Evolutionary conservation across 1,284 basidiomycete species (phyloP), one percentile per base, ranked within the genome.

Genomic region (Testicularia cyperi): DNA sequence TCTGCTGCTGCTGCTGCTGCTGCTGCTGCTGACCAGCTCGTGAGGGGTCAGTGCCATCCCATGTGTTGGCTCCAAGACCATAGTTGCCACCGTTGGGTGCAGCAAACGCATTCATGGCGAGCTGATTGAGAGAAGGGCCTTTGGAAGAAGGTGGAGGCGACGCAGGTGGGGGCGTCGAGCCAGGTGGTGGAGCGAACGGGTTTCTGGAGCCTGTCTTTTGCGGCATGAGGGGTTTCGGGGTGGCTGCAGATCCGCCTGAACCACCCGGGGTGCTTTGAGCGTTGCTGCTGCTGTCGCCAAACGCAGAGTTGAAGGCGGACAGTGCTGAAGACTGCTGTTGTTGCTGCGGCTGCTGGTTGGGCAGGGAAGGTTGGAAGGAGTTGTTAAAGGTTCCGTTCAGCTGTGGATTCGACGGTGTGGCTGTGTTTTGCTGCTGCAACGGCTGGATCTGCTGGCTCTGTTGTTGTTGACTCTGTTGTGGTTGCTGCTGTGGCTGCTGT

Each of bases 191-290:
- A 6, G 92, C 92, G 69, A 98, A 98, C 0, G 94, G 94, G 80
- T 98, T 98, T 68, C 86, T 86, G 3, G 89, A 90, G 15, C 94
- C 92, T 2, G 94, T 98, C 77, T 88, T 85, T 76, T 97, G 92
- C 5, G 90, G 82, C 68, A 85, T 84, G n/a, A 97, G 82, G 2
- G 79, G 77, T 54, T 79, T 77, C 14, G 78, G 44, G 19, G 83
- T 6, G 68, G 49, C 27, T 65, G 68, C 16, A 70, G 65, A 10
- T 65, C 64, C 2, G 70, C 46, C 39, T 41, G 55, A n/a, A n/a
- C 19, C 9, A 35, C 10, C 9, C 12, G 33, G 33, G 22, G 8
- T 9, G 9, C 16, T 32, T 9, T 16, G 9, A 22, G 16, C 6
- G 21, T 13, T 13, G 15, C 22, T 35, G 33, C 33, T 31, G 16